Base-by-base conservation (phyloP, 768 basidiomycete genomes). In the Lactarius deliciosus region DNA sequence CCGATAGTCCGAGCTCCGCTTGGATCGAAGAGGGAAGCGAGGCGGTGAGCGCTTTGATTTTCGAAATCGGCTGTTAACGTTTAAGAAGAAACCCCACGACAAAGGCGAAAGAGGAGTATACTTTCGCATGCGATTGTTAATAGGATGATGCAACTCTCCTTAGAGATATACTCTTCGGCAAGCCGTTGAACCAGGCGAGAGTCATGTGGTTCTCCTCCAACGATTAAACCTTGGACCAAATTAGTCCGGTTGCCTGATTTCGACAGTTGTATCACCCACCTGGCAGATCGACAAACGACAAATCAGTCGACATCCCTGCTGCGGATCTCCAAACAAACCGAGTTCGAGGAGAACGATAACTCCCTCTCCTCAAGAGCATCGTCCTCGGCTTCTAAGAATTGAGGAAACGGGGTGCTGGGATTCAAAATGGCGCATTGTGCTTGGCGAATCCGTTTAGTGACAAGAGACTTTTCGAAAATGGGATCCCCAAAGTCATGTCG, bases 371-470 rank as follows among this genome's bases (percentile, higher is more conserved):
- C 38, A 2, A 68, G 59, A 28, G 76, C 75, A 2, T 77, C 78
- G 18, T 78, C 76, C 1, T 73, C 72, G 1, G 74, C 79, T 0
- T 75, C 74, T 20, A 86, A 75, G 64, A 85, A 85, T 59, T 60
- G 2, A 55, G 64, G 3, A 75, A 65, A 5, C 71, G 74, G 28
- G 1, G 66, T 72, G 60, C 73, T 78, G 0, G 88, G 88, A 63
- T 87, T 88, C 6, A 90, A 77, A n/a, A 90, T 85, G 0, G 88
- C 89, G 0, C 77, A 76, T 69, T 89, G 89, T 0, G 89, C 89
- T 0, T 85, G 80, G 20, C 85, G 79, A 55, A 91, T 86, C 6
- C 87, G 81, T 2, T 87, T 86, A 64, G 91, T 88, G 4, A 91
- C 89, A 0, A 80, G 72, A 0, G 71, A 67, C 68, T 86, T 86